A percentile compares a stretch with the other conserved stretches of the same genome.
These are phyloP conservation scores for Prunus mongolica DNA, from an alignment of 306 rosid genomes.

Conservation along the genomic window DNA sequence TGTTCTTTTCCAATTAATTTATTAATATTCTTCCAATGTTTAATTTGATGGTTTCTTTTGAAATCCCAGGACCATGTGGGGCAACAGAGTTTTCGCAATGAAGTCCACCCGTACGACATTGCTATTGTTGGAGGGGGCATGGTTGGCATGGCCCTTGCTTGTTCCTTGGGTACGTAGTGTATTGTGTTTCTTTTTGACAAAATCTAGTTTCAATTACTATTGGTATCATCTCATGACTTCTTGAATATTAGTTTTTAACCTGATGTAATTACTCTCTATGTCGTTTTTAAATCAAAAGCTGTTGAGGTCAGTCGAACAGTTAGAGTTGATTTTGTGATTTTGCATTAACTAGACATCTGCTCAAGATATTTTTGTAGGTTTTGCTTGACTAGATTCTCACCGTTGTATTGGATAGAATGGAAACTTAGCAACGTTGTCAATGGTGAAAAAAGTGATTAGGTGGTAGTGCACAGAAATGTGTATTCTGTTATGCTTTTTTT, in stretches of 20 bases:
- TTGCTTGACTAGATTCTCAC: background rate
- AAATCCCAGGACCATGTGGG: slow-evolving; percentile 47
- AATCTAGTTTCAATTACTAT: background rate
- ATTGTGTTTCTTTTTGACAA: slow-evolving; percentile 4
- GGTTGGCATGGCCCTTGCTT: slow-evolving; percentile 92
- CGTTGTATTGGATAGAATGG: too few relatives aligned
- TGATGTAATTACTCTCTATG: background rate
- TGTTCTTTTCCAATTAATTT: background rate
- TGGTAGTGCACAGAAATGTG: background rate
- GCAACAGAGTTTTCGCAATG: slow-evolving; percentile 28
- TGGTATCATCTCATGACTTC: background rate
- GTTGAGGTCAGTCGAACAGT: background rate
- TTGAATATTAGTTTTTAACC: background rate
- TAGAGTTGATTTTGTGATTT: background rate
- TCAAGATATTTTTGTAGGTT: background rate
- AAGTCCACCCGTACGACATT: slow-evolving; percentile 60
- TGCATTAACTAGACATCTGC: background rate
- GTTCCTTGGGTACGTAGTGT: slow-evolving; percentile 79
- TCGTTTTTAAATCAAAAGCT: background rate
- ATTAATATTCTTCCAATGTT: background rate
- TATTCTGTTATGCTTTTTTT: background rate
- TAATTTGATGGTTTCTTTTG: slow-evolving; percentile 17
- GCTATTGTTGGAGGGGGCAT: slow-evolving; percentile 97
- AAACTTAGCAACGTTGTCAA: background rate
- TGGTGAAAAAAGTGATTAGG: background rate